Evolutionary conservation across 768 basidiomycete genomes (phyloP), one percentile per base, ranked within the genome.

Genomic region (Coprinellus aureogranulatus): DNA sequence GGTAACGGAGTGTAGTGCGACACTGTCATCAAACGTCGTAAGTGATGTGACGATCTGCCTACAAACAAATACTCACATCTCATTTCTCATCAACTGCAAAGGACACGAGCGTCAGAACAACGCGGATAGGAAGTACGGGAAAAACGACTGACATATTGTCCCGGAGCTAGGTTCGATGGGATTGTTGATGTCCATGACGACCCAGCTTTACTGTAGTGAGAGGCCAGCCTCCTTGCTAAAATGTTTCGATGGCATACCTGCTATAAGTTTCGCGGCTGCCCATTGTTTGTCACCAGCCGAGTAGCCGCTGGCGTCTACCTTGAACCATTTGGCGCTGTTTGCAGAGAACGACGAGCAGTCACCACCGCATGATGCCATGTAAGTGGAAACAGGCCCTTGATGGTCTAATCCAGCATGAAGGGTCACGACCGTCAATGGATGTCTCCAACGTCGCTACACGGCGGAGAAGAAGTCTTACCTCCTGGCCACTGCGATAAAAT

Each of bases 321-420:
- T 81, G 72, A 81, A 81, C 80, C 78, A 81, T 54, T 68, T 66
- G 18, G 76, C 77, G 42, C 66, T 61, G 54, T 72, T 71, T 34
- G 76, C 73, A 22, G 62, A 59, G 59, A 77, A 76, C 2, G 61
- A 68, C 8, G 74, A 64, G 55, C 80, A 82, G 53, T 76, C 73
- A 23, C 75, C 77, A 54, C 72, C 71, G 65, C 81, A 82, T 12
- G 76, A 76, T 27, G 78, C 69, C 80, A 82, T 81, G 63, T 81
- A 81, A n/a, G 77, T 81, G 26, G 76, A 77, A 22, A 80, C 75
- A 26, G 78, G 79, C 3, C 80, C 80, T 64, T 76, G 69, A 64
- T 81, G 81, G 61, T 80, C 81, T 78, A 46, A 41, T 53, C 31
- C 42, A 47, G 31, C 39, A 48, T 34, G 27, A 9, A 52, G 37